Base-by-base conservation (phyloP, 1,284 basidiomycete genomes). In the Ganoderma multipileum region DNA sequence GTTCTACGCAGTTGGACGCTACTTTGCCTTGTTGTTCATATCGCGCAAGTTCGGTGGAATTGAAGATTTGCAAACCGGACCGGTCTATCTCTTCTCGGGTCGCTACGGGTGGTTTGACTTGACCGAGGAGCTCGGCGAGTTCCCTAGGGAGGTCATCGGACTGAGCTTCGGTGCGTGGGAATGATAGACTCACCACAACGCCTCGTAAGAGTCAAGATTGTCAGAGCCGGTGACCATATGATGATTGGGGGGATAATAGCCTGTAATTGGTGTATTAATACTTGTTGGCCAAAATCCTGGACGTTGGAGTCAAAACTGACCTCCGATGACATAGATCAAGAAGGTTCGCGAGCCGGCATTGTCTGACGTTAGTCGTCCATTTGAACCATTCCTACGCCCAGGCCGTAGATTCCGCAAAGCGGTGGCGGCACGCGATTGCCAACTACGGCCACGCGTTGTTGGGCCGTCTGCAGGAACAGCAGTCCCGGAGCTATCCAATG, bases 211-310 rank as follows among this genome's bases (percentile, higher is more conserved):
- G 75, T 88, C 91, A 73, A 95, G 81, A 39, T 89, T 87, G 70
- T 90, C 89, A 0, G 90, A 90, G 36, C 92, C 92, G 6, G 90
- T 91, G 59, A 96, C 89, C 68, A 97, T 90, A 63, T 89, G 92
- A 77, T 96, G 95, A 71, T 93, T 90, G 28, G 92, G 91, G 1
- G 95, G 93, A 77, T 96, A 97, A 76, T 95, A 95, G 23, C 94
- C 95, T 89, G 73, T 11, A 42, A 28, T 14, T 38, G 28, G 11
- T 54, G 20, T 7, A 59, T 30, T 6, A 39, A 23, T 26, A 52
- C 23, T 5, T 26, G 12, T 52, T 52, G 23, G 47, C 23, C 23
- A 28, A n/a, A 20, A 11, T 42, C 18, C 59, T 64, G 36, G 6
- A 23, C 12, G 39, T 73, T 72, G 38, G 70, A 59, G 39, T 38